Conservation (phyloP, 345 rosid genomes). For the Acer saccharum region DNA sequence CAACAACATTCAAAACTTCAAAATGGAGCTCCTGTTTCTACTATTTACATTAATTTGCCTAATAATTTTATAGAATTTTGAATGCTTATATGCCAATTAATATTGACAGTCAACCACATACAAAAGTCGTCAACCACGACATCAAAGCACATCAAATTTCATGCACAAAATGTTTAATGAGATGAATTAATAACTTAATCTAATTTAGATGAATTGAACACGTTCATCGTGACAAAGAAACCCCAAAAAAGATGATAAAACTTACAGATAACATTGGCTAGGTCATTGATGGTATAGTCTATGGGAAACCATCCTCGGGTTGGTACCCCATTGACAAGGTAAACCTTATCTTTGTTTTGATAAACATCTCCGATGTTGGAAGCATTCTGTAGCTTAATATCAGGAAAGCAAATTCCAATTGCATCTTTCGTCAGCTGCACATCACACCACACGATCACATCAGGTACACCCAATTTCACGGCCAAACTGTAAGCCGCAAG, state of each 20-base stretch:
- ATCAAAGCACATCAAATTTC: neutral
- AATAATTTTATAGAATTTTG: neutral
- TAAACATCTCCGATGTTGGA: constrained; percentile 26
- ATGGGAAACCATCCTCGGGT: constrained; percentile 69
- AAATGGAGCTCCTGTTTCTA: neutral
- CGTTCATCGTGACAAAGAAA: neutral
- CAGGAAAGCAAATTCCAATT: constrained; percentile 30
- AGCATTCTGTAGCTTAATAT: constrained; percentile 55
- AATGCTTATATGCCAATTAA: neutral
- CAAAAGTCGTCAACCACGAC: neutral
- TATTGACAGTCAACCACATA: neutral
- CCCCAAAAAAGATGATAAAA: neutral
- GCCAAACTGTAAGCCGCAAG: constrained; percentile 47
- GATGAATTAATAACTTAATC: neutral
- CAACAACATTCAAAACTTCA: neutral
- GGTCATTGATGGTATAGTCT: constrained; percentile 59
- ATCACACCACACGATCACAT: constrained; percentile 74
- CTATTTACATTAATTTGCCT: neutral
- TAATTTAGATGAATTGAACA: neutral
- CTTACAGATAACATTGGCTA: constrained; percentile 31
- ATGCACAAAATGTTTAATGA: neutral
- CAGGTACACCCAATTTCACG: constrained; percentile 22
- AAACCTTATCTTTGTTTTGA: constrained; percentile 21
- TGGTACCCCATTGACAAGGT: constrained; percentile 57
- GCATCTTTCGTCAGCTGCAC: constrained; percentile 84